These are phyloP conservation scores for Penicillium verrucosum DNA, from an alignment of 2,329 filamentous ascomycete species.

Conservation along the genomic window DNA sequence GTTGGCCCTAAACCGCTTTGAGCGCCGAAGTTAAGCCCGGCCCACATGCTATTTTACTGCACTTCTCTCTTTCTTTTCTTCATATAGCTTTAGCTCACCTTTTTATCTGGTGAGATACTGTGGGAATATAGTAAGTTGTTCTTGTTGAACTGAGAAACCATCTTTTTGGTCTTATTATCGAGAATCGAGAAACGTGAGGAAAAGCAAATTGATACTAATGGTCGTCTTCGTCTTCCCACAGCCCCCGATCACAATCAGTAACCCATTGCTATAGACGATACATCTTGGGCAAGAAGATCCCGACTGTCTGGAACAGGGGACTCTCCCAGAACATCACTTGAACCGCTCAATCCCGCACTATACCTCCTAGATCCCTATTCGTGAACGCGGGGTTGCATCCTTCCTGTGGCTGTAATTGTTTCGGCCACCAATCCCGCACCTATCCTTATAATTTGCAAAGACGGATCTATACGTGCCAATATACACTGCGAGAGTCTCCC, in stretches of 20 bases:
- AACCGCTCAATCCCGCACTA: not conserved
- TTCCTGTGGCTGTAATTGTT: slow-evolving; percentile 3
- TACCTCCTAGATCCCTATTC: not conserved
- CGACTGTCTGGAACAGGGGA: not conserved
- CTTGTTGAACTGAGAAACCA: not conserved
- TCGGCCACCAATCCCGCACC: not conserved
- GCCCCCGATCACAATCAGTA: slow-evolving; percentile 8
- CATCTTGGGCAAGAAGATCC: not conserved
- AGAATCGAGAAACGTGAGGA: too few species aligned
- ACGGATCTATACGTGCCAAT: not conserved
- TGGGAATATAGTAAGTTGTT: not conserved
- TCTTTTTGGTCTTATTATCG: not conserved
- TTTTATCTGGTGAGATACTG: not conserved
- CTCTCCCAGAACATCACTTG: not conserved
- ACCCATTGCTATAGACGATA: slow-evolving; percentile 10
- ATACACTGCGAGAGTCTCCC: not conserved
- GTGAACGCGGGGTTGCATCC: slow-evolving; percentile 13
- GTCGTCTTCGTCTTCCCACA: slow-evolving; percentile 4
- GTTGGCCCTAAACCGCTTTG: slow-evolving; percentile 21
- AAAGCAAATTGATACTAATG: slow-evolving; percentile 12
- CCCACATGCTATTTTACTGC: slow-evolving; percentile 25
- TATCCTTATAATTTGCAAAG: not conserved
- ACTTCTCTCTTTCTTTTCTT: slow-evolving; percentile 8
- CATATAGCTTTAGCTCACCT: not conserved
- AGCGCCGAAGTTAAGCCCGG: slow-evolving; percentile 17